phyloP scores from a whole-genome alignment of 2,329 filamentous ascomycete genomes.

The Penicillium frequentans region DNA sequence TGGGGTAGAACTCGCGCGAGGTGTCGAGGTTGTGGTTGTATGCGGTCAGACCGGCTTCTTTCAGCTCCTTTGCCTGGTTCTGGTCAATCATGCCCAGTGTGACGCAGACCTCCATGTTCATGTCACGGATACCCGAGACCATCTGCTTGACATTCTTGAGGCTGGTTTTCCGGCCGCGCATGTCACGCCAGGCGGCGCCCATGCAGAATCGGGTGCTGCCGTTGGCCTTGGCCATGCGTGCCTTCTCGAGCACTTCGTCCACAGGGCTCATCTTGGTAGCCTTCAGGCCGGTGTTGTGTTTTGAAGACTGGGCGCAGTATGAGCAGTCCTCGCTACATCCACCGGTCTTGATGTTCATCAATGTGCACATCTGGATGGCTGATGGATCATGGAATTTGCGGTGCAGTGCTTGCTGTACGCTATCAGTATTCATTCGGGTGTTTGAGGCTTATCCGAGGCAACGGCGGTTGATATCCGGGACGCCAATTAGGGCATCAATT shows the following conservation, averaged over 20 bases:
- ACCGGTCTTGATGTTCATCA: constrained; percentile 96
- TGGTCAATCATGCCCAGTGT: constrained; percentile 90
- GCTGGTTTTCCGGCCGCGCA: constrained; percentile 83
- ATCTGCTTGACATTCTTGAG: constrained; percentile 83
- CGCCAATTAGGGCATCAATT: not conserved
- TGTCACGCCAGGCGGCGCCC: constrained; percentile 92
- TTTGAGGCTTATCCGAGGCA: not conserved
- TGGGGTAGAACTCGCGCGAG: constrained; percentile 83
- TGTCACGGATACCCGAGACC: constrained; percentile 74
- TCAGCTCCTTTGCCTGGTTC: constrained; percentile 76
- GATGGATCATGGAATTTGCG: constrained; percentile 81
- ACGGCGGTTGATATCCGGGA: not conserved
- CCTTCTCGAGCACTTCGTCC: constrained; percentile 76
- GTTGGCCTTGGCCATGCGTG: constrained; percentile 74
- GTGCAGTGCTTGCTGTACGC: constrained; percentile 59
- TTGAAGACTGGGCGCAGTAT: constrained; percentile 87
- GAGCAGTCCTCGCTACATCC: constrained; percentile 91
- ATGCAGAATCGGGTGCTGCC: constrained; percentile 93
- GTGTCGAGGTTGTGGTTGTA: constrained; percentile 97
- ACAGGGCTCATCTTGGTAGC: constrained; percentile 78
- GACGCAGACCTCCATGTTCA: constrained; percentile 93
- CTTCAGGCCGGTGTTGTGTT: constrained; percentile 74
- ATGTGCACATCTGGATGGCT: constrained; percentile 85
- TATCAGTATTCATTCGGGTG: not conserved
- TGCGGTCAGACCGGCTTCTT: constrained; percentile 79